These are phyloP conservation scores for Colletotrichum sp. DNA, from an alignment of 2,329 filamentous ascomycete species.

Conservation along the genomic window DNA sequence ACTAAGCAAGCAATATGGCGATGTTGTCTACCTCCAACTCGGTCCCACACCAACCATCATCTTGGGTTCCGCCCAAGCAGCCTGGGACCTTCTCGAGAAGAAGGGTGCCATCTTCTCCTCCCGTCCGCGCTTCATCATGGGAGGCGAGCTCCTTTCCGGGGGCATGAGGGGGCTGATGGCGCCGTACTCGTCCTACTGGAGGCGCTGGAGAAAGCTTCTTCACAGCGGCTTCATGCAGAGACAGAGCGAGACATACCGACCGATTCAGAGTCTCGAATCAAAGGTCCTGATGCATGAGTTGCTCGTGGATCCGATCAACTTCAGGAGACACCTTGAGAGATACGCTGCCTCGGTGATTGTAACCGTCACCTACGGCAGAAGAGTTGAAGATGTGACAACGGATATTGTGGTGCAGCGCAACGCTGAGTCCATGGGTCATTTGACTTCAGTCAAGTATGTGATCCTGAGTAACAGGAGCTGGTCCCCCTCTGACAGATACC, in stretches of 20 bases:
- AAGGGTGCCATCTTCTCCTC: constrained; percentile 48
- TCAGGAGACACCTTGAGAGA: constrained; percentile 36
- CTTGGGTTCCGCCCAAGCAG: constrained; percentile 45
- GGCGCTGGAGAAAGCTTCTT: constrained; percentile 46
- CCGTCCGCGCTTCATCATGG: constrained; percentile 50
- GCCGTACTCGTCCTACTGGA: constrained; percentile 46
- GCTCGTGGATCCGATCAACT: constrained; percentile 31
- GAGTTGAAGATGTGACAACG: constrained; percentile 36
- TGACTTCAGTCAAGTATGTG: constrained; percentile 47
- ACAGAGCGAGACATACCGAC: constrained; percentile 46
- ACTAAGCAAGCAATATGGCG: constrained; percentile 40
- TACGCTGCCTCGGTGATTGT: constrained; percentile 48
- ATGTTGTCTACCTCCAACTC: constrained; percentile 47
- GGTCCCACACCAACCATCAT: constrained; percentile 47
- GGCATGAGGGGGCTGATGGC: constrained; percentile 48
- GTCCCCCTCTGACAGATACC: rapidly evolving
- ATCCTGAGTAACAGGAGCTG: rapidly evolving
- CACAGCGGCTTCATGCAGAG: constrained; percentile 49
- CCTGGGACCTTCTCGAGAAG: constrained; percentile 49
- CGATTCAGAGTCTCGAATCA: constrained; percentile 45
- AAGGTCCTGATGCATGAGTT: constrained; percentile 45
- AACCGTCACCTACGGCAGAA: constrained; percentile 45
- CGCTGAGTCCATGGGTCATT: constrained; percentile 45
- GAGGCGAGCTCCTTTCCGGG: constrained; percentile 44
- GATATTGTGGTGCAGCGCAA: constrained; percentile 43